Percentiles rank a stretch among this genome's conserved stretches.
phyloP scores from a whole-genome alignment of 2,329 filamentous ascomycete genomes.

The Elsinoe arachidis region DNA sequence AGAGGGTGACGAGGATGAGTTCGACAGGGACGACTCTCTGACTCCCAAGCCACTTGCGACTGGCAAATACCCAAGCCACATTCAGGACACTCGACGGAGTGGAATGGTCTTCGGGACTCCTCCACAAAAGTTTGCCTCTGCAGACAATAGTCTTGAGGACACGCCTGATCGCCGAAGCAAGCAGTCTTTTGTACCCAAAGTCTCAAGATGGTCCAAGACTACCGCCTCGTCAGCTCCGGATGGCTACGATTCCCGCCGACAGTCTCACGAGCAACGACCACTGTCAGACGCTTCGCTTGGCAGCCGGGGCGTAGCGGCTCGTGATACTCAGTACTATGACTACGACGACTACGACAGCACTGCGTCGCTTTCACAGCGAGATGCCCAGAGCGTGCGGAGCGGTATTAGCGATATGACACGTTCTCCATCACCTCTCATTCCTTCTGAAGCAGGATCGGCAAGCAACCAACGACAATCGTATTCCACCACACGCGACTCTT shows the following conservation, averaged over 20 bases:
- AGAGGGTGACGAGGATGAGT: slow-evolving; percentile 60
- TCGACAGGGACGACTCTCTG: slow-evolving; percentile 49
- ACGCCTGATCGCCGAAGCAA: slow-evolving; percentile 79
- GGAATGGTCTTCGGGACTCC: slow-evolving; percentile 39
- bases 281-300: slow-evolving; percentile 56
- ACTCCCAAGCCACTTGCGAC: slow-evolving; percentile 38
- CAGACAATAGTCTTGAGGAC: slow-evolving; percentile 52
- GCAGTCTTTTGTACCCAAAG: slow-evolving; percentile 85
- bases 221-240: slow-evolving; percentile 80
- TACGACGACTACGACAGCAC: slow-evolving; percentile 18
- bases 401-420: slow-evolving; percentile 28
- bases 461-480: slow-evolving; percentile 2
- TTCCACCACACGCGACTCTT: not conserved
- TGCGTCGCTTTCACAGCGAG: not conserved
- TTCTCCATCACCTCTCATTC: slow-evolving; percentile 46
- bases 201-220: slow-evolving; percentile 95
- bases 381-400: slow-evolving; percentile 26
- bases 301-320: slow-evolving; percentile 9
- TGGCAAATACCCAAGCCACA: slow-evolving; percentile 45
- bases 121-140: slow-evolving; percentile 40
- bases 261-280: slow-evolving; percentile 51
- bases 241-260: slow-evolving; percentile 58
- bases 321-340: slow-evolving; percentile 37
- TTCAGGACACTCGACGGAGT: slow-evolving; percentile 40
- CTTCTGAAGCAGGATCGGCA: slow-evolving; percentile 39